Conservation (phyloP, 2,329 filamentous ascomycete species). For the Drechslerella dactyloides region DNA sequence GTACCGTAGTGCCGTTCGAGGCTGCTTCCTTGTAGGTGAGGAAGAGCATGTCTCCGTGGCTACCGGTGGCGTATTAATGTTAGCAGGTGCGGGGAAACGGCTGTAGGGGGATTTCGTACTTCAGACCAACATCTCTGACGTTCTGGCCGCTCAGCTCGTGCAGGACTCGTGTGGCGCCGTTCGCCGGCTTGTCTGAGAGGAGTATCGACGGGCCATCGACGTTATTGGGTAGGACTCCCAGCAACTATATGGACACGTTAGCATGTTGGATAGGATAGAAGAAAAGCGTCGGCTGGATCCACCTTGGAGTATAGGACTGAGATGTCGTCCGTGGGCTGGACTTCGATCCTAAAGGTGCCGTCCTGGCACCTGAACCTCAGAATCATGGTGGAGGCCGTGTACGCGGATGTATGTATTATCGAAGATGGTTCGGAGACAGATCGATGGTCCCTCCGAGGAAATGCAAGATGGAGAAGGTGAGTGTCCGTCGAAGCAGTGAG, state of each 20-base stretch:
- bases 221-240: constrained; percentile 67
- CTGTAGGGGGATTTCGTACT: constrained; percentile 58
- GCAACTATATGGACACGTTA: constrained; percentile 59
- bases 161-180: constrained; percentile 67
- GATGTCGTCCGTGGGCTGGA: constrained; percentile 69
- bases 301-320: constrained; percentile 54
- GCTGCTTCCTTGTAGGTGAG: constrained; percentile 70
- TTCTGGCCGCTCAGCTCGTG: constrained; percentile 66
- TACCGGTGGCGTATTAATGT: constrained; percentile 57
- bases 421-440: neutral
- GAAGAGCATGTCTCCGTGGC: constrained; percentile 90
- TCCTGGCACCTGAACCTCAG: constrained; percentile 87
- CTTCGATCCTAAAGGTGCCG: constrained; percentile 84
- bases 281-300: neutral
- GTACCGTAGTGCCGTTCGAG: constrained; percentile 59
- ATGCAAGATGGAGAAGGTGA: neutral
- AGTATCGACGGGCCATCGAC: constrained; percentile 68
- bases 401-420: neutral
- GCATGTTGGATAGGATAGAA: constrained; percentile 2
- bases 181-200: constrained; percentile 68
- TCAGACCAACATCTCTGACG: constrained; percentile 67
- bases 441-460: neutral
- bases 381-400: constrained; percentile 67
- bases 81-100: constrained; percentile 53
- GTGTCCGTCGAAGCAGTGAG: neutral